A percentile compares a stretch with the other conserved stretches of the same genome.
These are phyloP conservation scores for Echeveria elegans DNA, from an alignment of 164 flowering plant species.

Conservation along the genomic window DNA sequence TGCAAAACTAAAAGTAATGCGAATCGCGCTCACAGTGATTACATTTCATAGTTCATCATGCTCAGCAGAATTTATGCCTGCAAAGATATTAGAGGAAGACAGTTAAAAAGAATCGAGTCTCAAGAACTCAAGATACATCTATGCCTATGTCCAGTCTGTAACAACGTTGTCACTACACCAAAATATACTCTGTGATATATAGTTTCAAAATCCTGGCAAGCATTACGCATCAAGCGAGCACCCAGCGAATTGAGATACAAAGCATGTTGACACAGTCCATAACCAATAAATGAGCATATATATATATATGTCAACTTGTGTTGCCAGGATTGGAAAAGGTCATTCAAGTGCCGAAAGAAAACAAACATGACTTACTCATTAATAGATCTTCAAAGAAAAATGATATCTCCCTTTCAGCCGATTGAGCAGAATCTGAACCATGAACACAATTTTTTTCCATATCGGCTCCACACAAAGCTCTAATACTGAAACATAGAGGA, in stretches of 20 bases:
- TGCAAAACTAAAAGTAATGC: not conserved
- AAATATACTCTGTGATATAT: not conserved
- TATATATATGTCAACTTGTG: not conserved
- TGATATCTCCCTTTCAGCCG: slow-evolving; percentile 67
- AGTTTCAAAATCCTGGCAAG: not conserved
- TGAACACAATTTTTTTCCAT: slow-evolving; percentile 72
- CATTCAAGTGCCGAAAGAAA: not conserved
- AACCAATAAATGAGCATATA: not conserved
- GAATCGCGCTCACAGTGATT: too few species aligned
- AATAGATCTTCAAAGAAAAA: slow-evolving; percentile 49
- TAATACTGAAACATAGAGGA: slow-evolving; percentile 39
- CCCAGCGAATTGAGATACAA: not conserved
- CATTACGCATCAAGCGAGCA: not conserved
- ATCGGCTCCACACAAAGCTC: slow-evolving; percentile 78
- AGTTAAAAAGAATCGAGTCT: not conserved
- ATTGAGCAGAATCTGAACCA: slow-evolving; percentile 76
- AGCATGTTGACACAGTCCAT: not conserved
- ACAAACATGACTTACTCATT: not conserved
- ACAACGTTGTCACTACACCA: not conserved
- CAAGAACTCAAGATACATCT: not conserved
- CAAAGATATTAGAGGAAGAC: not conserved
- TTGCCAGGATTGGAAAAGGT: not conserved
- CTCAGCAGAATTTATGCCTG: not conserved
- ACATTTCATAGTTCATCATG: not conserved
- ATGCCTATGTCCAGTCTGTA: not conserved